Evolutionary conservation across 371 early-diverging fungal species (phyloP).

Genomic region (Mucor lusitanicus): DNA sequence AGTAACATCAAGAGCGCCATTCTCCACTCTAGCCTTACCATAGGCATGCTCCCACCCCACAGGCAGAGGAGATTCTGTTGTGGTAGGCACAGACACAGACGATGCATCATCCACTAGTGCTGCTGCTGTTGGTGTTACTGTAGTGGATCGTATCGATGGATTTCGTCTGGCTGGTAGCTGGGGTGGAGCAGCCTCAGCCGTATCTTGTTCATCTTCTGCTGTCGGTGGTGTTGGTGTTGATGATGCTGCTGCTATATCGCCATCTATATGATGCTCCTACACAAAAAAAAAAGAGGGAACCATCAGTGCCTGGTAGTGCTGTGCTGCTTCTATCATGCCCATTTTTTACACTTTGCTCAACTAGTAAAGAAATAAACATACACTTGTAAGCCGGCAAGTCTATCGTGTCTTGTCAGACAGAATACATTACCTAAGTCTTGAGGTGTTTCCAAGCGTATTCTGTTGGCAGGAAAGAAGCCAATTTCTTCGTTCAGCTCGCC

Average conservation of each 20-base stretch:
- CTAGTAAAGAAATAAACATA: background rate
- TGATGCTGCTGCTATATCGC: background rate
- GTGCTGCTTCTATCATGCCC: too few species aligned
- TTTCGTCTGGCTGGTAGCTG: background rate
- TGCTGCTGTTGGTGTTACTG: background rate
- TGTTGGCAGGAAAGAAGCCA: constrained; percentile 56
- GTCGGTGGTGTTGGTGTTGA: background rate
- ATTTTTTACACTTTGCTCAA: background rate
- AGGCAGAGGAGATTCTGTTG: constrained; percentile 11
- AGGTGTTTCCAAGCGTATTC: constrained; percentile 30
- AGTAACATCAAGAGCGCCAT: too few species aligned
- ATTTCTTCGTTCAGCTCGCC: constrained; percentile 50
- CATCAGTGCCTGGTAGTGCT: background rate
- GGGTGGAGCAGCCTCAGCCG: background rate
- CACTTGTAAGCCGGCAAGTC: background rate
- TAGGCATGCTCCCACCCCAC: constrained; percentile 24
- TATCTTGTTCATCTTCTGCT: background rate
- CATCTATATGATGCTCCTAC: background rate
- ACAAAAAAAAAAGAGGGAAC: background rate
- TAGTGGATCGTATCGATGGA: background rate
- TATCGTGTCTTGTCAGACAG: background rate
- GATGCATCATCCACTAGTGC: background rate
- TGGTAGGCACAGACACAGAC: background rate
- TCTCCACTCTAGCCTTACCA: constrained; percentile 12
- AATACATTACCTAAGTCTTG: background rate